phyloP scores from a whole-genome alignment of 352 stramenopile species.

The Phytophthora tentaculata region DNA sequence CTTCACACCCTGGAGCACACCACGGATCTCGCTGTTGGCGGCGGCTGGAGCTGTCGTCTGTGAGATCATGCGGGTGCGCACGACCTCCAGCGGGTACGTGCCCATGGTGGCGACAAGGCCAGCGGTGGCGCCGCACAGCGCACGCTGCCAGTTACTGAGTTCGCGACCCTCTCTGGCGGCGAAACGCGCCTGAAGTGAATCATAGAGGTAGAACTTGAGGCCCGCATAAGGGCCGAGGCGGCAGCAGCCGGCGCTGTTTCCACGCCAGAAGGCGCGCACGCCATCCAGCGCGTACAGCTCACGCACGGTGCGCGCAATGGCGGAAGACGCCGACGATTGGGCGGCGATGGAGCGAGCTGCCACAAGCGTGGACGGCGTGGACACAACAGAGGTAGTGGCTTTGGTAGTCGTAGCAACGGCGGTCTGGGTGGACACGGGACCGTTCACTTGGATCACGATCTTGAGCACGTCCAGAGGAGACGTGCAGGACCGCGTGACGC shows the following conservation, averaged over 20 bases:
- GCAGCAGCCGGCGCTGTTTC: conserved; percentile 80
- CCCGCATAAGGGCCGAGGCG: conserved; percentile 78
- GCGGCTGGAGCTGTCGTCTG: conserved; percentile 46
- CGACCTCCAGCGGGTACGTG: conserved; percentile 84
- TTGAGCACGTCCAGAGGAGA: conserved; percentile 86
- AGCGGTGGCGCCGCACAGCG: conserved; percentile 61
- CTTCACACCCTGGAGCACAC: conserved; percentile 62
- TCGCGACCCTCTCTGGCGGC: conserved; percentile 25
- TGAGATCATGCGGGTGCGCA: conserved; percentile 83
- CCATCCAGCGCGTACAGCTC: conserved; percentile 75
- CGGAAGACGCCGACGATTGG: conserved; percentile 42
- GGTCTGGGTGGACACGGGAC: conserved; percentile 28
- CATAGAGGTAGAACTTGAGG: conserved; percentile 85
- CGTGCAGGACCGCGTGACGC: conserved; percentile 83
- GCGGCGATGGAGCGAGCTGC: conserved; percentile 34
- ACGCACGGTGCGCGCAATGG: conserved; percentile 49
- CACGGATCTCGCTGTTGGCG: conserved; percentile 53
- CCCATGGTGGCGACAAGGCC: conserved; percentile 75
- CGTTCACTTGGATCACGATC: conserved; percentile 86
- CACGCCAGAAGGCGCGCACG: conserved; percentile 79
- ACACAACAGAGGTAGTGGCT: background rate
- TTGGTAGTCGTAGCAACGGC: background rate
- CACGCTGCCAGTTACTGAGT: conserved; percentile 58
- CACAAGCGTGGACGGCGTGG: conserved; percentile 31
- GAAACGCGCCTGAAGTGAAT: conserved; percentile 67